Conservation (phyloP, 495 filamentous ascomycete genomes). For the Podospora anserina region DNA sequence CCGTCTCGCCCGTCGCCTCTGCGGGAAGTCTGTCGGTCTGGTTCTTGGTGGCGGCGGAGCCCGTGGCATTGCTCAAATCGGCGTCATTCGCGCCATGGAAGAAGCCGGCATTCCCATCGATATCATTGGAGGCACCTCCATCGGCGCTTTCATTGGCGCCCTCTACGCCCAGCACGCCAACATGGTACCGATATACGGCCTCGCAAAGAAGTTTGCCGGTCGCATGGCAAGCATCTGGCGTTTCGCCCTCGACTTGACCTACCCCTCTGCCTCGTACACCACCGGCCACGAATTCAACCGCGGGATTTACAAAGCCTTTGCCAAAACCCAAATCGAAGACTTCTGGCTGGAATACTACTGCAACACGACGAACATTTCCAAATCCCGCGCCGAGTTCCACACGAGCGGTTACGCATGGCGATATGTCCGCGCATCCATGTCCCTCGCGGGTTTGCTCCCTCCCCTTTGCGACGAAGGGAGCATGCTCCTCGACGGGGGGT, state of each 20-base stretch:
- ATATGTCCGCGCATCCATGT: slow-evolving; percentile 95
- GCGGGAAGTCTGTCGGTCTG: slow-evolving; percentile 90
- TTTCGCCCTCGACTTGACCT: slow-evolving; percentile 92
- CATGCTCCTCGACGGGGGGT: slow-evolving; percentile 94
- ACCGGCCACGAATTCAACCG: slow-evolving; percentile 99
- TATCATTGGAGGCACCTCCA: slow-evolving; percentile 93
- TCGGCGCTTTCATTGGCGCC: slow-evolving; percentile 95
- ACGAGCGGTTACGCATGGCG: slow-evolving; percentile 95
- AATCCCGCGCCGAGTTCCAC: slow-evolving; percentile 83
- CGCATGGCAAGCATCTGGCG: slow-evolving; percentile 98
- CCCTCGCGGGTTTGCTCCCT: slow-evolving; percentile 84
- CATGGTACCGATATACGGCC: slow-evolving; percentile 91
- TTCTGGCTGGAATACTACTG: slow-evolving; percentile 99
- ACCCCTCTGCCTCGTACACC: slow-evolving; percentile 91
- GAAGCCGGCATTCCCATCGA: slow-evolving; percentile 96
- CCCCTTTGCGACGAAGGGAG: slow-evolving; percentile 94
- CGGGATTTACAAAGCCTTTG: slow-evolving; percentile 98
- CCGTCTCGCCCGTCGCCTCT: slow-evolving; percentile 82
- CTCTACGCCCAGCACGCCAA: slow-evolving; percentile 95
- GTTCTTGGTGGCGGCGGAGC: slow-evolving; percentile 94
- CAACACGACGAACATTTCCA: slow-evolving; percentile 97
- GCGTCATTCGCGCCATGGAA: slow-evolving; percentile 90
- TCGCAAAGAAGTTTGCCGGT: slow-evolving; percentile 94
- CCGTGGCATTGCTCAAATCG: slow-evolving; percentile 84
- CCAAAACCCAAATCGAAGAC: slow-evolving; percentile 93